Evolutionary conservation across 108 stramenopile species (phyloP), one percentile per base, ranked within the genome.

Genomic region (Mediolabrus comicus): DNA sequence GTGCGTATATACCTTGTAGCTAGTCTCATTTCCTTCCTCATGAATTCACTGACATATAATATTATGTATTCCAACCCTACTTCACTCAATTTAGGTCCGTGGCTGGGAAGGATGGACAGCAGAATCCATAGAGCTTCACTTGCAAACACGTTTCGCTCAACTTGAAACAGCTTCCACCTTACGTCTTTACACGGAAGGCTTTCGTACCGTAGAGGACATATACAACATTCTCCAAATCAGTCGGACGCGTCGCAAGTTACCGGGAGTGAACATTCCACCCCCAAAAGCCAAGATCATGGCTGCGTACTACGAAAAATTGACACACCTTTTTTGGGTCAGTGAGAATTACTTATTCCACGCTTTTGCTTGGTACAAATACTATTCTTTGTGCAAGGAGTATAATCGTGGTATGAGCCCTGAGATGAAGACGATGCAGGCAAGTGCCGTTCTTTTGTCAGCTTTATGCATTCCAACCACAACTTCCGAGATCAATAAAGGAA

Each of bases 201-300:
- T 98, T 84, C 92, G 98, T 31, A 99, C 97, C 36, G 92, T 97
- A 12, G 98, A 99, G 72, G 97, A 98, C 80, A 97, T 99, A 78
- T 95, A 95, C 91, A 91, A 86, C 77, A 96, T 99, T 83, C 78
- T 98, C 56, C 89, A 94, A 73, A 93, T 97, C 49, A 80, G 85
- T 13, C 86, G 92, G 49, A 79, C 84, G 3, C 84, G 91, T 58
- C 76, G 89, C 38, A 93, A 90, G 77, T 27, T 79, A 22, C 65
- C 64, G 7, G 79, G 84, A 25, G 81, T 85, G 5, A 79, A 82
- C 14, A 59, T 80, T 12, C 78, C 91, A 35, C 81, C 90, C n/a
- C 96, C 97, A 41, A 97, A 97, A 69, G 87, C 96, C 69, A 95
- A 94, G 72, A 84, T 97, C 56, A 93, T 98, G 95, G 98, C 97